Base-by-base conservation (phyloP, 441 rosid genomes). In the Hura crepitans region DNA sequence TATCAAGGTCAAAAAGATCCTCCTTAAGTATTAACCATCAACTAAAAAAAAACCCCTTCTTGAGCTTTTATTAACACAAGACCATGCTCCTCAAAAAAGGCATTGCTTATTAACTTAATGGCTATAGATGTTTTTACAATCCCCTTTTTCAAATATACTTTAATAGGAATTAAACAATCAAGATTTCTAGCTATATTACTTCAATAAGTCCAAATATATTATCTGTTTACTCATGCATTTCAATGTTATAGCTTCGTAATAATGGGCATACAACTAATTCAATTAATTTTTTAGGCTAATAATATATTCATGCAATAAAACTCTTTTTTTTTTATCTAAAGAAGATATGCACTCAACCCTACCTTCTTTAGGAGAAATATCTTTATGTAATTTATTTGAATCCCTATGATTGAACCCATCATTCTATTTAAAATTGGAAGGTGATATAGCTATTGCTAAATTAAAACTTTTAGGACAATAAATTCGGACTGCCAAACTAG, bases 1-100 rank as follows among this genome's bases (percentile, higher is more conserved):
- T 79, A 39, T 88, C 94, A 77, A 91, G 72, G 67, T 79, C 92
- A 20, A 69, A 60, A 63, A 94, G 97, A 84, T 84, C 82, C 84
- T 87, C 93, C 73, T 70, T 75, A 35, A 94, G 90, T 51, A 73
- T 62, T 73, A 89, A 74, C 22, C 89, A 66, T 85, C 85, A 1
- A 90, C 96, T 59, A 87, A 20, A 46, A 72, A 63, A 79, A 87
- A 79, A 87, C 86, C 69, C 86, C 84, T 55, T 81, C 86, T 77
- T 91, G 97, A 55, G 96, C 92, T 71, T 79, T 84, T 62, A 71
- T 46, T 58, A 93, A 85, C 69, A 92, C 85, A 3, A 87, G 96
- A 27, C 92, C 89, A 54, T 90, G 87, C 80, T 91, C 97, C 78
- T 88, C 83, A 17, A 84, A 81, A 71, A 94, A 87, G 69, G 85